Conservation (phyloP, 352 stramenopile species). For the Phytopythium aichiense region DNA sequence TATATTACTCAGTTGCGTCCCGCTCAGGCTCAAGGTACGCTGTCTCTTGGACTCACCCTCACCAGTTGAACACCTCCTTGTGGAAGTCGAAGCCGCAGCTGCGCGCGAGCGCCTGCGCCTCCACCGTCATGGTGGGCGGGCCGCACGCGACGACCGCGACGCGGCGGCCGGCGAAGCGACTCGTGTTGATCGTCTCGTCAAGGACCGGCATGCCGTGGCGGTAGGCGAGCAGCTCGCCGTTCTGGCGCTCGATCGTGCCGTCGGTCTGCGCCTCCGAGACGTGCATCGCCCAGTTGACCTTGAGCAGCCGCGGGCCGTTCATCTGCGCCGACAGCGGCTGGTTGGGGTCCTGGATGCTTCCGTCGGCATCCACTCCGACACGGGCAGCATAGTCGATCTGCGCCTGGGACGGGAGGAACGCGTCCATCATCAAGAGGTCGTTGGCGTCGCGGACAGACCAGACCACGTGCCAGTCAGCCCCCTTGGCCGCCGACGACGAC, state of each 20-base stretch:
- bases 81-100: constrained; percentile 75
- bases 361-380: constrained; percentile 13
- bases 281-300: constrained; percentile 59
- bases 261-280: constrained; percentile 47
- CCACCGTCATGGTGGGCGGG: constrained; percentile 63
- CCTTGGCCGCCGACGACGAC: constrained; percentile 12
- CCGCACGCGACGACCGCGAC: constrained; percentile 75
- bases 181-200: constrained; percentile 66
- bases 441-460: constrained; percentile 59
- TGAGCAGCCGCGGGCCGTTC: constrained; percentile 18
- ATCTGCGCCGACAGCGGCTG: constrained; percentile 16
- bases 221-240: constrained; percentile 56
- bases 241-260: constrained; percentile 38
- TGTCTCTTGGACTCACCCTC: constrained; percentile 3
- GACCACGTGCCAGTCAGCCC: constrained; percentile 45
- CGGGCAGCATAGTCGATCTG: constrained; percentile 33
- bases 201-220: constrained; percentile 50
- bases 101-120: constrained; percentile 61
- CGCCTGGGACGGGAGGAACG: constrained; percentile 54
- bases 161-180: constrained; percentile 48
- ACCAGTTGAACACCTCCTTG: constrained; percentile 84
- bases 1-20: not conserved
- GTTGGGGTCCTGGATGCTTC: constrained; percentile 46
- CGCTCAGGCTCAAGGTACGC: not conserved
- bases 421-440: constrained; percentile 71